phyloP scores from a whole-genome alignment of 441 rosid genomes.

The Biscutella laevigata region DNA sequence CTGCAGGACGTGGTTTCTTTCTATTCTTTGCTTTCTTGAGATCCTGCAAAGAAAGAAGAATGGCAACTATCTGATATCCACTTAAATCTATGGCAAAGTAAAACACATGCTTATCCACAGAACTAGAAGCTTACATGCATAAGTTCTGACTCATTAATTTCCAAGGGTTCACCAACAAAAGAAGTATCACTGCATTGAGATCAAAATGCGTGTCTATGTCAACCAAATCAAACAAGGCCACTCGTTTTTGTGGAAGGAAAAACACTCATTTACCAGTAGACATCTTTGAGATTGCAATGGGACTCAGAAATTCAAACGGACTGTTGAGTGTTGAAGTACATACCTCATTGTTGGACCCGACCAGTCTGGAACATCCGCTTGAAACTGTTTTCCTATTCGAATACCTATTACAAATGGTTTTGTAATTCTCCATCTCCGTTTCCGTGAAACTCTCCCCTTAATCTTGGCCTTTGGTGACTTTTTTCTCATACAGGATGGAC shows the following conservation, averaged over 20 bases:
- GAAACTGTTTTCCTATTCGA: conserved; percentile 79
- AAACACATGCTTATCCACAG: not conserved
- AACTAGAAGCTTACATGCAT: conserved; percentile 38
- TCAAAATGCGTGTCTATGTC: conserved; percentile 14
- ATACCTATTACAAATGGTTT: conserved; percentile 42
- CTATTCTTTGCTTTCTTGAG: conserved; percentile 25
- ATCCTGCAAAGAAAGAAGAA: conserved; percentile 34
- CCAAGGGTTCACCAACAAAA: conserved; percentile 41
- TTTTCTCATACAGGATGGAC: conserved; percentile 59
- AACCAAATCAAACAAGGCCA: conserved; percentile 9
- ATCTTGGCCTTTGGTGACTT: conserved; percentile 33
- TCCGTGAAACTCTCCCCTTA: conserved; percentile 29
- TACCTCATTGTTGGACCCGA: conserved; percentile 53
- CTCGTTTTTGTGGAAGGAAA: conserved; percentile 9
- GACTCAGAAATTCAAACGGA: not conserved
- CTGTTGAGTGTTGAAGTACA: conserved; percentile 20
- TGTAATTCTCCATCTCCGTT: conserved; percentile 39
- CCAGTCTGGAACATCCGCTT: conserved; percentile 87
- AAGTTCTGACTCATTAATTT: conserved; percentile 34
- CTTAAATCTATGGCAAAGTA: not conserved
- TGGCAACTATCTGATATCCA: conserved; percentile 12
- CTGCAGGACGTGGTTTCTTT: conserved; percentile 31
- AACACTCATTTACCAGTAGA: conserved; percentile 2
- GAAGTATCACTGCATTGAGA: conserved; percentile 41
- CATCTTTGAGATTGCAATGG: conserved; percentile 2